Evolutionary conservation across 495 filamentous ascomycete species (phyloP).

Genomic region (Aspergillus heteromorphus): DNA sequence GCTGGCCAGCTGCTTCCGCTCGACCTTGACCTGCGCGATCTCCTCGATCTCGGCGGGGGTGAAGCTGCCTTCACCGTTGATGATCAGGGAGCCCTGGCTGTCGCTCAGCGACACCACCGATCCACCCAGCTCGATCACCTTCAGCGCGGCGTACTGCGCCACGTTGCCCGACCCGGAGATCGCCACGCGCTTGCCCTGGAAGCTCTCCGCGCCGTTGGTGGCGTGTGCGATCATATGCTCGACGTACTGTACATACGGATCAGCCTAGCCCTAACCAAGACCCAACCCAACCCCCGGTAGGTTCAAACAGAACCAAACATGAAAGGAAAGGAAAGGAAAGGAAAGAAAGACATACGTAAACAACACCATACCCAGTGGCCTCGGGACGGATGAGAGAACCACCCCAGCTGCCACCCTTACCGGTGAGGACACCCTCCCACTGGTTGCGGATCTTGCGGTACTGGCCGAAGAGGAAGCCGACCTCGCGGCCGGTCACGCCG

Average conservation of each 20-base stretch:
- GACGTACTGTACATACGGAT: slow-evolving; percentile 63
- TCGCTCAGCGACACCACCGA: slow-evolving; percentile 93
- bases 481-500: slow-evolving; percentile 81
- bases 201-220: slow-evolving; percentile 71
- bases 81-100: slow-evolving; percentile 77
- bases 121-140: slow-evolving; percentile 92
- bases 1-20: slow-evolving; percentile 73
- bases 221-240: slow-evolving; percentile 92
- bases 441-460: slow-evolving; percentile 84
- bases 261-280: background rate
- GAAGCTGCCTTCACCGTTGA: slow-evolving; percentile 60
- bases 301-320: too few relatives aligned
- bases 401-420: slow-evolving; percentile 91
- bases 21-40: slow-evolving; percentile 81
- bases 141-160: slow-evolving; percentile 95
- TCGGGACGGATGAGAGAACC: slow-evolving; percentile 93
- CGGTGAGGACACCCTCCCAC: slow-evolving; percentile 94
- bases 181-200: slow-evolving; percentile 88
- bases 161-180: slow-evolving; percentile 98
- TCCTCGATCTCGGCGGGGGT: slow-evolving; percentile 67
- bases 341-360: slow-evolving; percentile 55
- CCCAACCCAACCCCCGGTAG: too few relatives aligned
- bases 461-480: slow-evolving; percentile 92
- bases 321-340: too few relatives aligned
- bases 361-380: slow-evolving; percentile 93